These are phyloP conservation scores for Cymbidium sinense DNA, from an alignment of 106 monocot species.

Conservation along the genomic window DNA sequence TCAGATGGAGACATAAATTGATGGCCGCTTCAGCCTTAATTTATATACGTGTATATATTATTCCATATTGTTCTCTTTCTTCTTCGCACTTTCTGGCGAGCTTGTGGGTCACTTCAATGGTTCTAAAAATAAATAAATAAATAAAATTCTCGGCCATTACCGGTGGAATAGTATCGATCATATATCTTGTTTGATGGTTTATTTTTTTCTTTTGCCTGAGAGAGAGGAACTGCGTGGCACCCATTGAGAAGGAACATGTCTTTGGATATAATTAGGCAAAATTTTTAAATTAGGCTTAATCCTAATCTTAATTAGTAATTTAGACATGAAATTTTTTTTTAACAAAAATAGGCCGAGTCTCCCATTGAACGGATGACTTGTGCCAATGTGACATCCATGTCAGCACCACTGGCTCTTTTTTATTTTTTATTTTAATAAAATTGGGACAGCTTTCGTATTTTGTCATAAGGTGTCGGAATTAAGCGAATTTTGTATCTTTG, in stretches of 20 bases:
- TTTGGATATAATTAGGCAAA: not conserved
- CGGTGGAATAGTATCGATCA: not conserved
- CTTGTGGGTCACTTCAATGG: not conserved
- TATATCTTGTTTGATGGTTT: not conserved
- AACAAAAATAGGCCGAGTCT: no score
- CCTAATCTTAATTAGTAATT: no score
- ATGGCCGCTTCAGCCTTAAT: not conserved
- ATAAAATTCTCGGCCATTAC: not conserved
- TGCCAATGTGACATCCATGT: no score
- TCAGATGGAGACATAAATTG: not conserved
- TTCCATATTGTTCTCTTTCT: not conserved
- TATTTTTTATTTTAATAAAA: no score
- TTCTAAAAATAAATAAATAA: not conserved
- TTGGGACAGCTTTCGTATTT: no score
- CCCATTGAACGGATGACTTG: no score
- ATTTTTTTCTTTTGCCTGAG: not conserved
- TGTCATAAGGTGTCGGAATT: no score
- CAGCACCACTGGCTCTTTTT: no score
- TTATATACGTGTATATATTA: not conserved
- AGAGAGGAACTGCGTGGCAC: slow-evolving; percentile 7
- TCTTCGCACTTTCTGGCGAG: not conserved
- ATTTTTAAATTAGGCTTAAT: no score
- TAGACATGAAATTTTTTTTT: no score
- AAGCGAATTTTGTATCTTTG: no score
- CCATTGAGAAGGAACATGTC: not conserved